Base-by-base conservation (phyloP, 2,329 filamentous ascomycete genomes). In the Pyricularia grisea region DNA sequence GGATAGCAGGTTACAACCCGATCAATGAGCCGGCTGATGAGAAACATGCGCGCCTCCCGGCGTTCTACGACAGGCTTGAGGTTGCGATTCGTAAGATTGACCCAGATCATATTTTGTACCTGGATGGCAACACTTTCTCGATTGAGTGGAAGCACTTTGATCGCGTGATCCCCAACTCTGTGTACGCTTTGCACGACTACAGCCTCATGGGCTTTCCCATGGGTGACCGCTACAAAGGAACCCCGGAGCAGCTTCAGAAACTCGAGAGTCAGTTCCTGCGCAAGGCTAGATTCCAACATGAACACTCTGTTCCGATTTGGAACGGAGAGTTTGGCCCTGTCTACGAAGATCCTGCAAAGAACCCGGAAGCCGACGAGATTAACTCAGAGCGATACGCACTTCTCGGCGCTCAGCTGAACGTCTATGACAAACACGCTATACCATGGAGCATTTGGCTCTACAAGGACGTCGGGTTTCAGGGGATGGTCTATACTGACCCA, bases 361-460 rank as follows among this genome's bases (percentile, higher is more conserved):
- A 81, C 30, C 72, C 71, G 4, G 75, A 81, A 17, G 76, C 76
- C 10, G 76, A 78, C 7, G 74, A 75, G 9, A 79, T 79, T 66
- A 83, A 84, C 68, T 73, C 79, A 67, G 77, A 79, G 64, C 76
- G 83, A 4, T 83, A 83, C 72, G 78, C 79, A 31, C 76, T 85
- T 42, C 77, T 85, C 4, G 79, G 79, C 14, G 79, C 80, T 20
- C 83, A 85, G 73, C 75, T 87, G 33, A 75, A 76, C 12, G 82
- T 87, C 61, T 87, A 87, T 73, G 81, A 83, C 68, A 81, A 82
- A 74, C 75, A 83, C 0, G 79, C 79, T 9, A 80, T 83, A 3
- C 82, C 81, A 65, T 89, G 87, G 87, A 83, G 78, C 17, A 89
- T 89, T 73, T 87, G 85, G 85, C 75, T 85, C 0, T 87, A 86